phyloP scores from a whole-genome alignment of 176 grass and related monocot species.

The Cenchrus fungigraminus region DNA sequence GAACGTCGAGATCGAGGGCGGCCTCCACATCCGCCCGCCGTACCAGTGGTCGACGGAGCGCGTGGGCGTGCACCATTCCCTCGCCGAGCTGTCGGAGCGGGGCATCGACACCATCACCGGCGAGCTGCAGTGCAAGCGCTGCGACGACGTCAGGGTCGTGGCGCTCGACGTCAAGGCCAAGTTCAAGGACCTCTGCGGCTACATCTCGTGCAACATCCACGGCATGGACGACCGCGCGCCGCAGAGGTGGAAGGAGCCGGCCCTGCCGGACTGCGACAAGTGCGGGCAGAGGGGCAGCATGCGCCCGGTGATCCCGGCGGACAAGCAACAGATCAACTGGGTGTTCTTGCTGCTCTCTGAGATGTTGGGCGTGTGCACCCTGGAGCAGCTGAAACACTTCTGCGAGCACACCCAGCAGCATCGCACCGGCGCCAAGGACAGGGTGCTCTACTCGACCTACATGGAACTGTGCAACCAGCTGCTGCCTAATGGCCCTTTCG shows the following conservation, averaged over 20 bases:
- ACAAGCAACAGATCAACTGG: slow-evolving; percentile 70
- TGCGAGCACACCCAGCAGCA: slow-evolving; percentile 50
- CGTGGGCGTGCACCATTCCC: slow-evolving; percentile 17
- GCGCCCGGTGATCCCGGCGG: slow-evolving; percentile 39
- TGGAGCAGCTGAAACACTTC: slow-evolving; percentile 74
- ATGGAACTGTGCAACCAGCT: slow-evolving; percentile 63
- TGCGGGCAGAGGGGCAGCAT: slow-evolving; percentile 40
- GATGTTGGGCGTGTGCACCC: slow-evolving; percentile 49
- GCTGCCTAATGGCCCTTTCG: slow-evolving; percentile 30
- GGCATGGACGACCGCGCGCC: slow-evolving; percentile 56
- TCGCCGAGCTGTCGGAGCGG: neutral
- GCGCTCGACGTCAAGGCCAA: slow-evolving; percentile 32
- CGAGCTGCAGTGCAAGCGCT: slow-evolving; percentile 51
- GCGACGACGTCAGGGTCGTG: neutral
- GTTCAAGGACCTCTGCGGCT: slow-evolving; percentile 36
- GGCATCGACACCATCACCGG: slow-evolving; percentile 45
- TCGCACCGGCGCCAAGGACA: slow-evolving; percentile 62
- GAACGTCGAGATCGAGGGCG: neutral
- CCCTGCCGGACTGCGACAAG: slow-evolving; percentile 24
- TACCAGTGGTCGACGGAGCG: slow-evolving; percentile 56
- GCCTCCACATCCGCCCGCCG: neutral
- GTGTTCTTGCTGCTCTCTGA: slow-evolving; percentile 60
- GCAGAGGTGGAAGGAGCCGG: slow-evolving; percentile 21
- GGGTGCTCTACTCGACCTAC: slow-evolving; percentile 57
- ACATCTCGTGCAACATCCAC: slow-evolving; percentile 16